Base-by-base conservation (phyloP, 2,329 filamentous ascomycete species). In the Tolypocladium ophioglossoides region DNA sequence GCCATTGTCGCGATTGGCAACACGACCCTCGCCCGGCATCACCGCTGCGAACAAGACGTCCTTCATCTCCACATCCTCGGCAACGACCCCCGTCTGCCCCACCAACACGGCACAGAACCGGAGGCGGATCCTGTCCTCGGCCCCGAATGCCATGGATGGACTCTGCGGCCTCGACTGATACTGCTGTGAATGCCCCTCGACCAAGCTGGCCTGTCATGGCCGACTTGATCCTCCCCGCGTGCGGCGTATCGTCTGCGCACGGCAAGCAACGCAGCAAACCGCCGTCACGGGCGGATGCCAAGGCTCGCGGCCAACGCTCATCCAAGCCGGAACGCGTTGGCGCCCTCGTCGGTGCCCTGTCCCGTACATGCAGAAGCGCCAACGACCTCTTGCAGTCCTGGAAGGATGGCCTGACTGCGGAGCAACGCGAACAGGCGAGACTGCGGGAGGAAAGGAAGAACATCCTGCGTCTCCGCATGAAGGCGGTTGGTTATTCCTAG, bases 401-500 rank as follows among this genome's bases (percentile, higher is more conserved):
- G 59, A 75, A 73, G 55, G 79, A 82, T 70, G 79, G 77, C n/a
- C 64, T 79, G 20, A 74, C 74, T 1, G 68, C 71, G 50, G 72
- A 78, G 37, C 72, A 84, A 59, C 73, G 79, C 16, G 71, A 75
- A 34, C 69, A 74, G 44, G 71, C 67, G 55, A 69, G 72, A 54
- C 71, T 72, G 41, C 63, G 69, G n/a, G 80, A 84, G 51, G 78
- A 84, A 61, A 77, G 77, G 56, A 84, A 79, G 66, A 80, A 85
- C 63, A 75, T 86, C 11, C 68, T 91, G 44, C 78, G 80, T 56
- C 66, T 83, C 57, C 79, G 79, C 58, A 78, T 91, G 76, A 82
- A 82, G 59, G 80, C 83, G 70, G 44, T 47, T 37, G 14, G 40
- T 44, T 16, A 16, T 12, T 8, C 32, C 8, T 10, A 34, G 8